Evolutionary conservation across 2,329 filamentous ascomycete species (phyloP).

Genomic region (Blastomyces parvus): DNA sequence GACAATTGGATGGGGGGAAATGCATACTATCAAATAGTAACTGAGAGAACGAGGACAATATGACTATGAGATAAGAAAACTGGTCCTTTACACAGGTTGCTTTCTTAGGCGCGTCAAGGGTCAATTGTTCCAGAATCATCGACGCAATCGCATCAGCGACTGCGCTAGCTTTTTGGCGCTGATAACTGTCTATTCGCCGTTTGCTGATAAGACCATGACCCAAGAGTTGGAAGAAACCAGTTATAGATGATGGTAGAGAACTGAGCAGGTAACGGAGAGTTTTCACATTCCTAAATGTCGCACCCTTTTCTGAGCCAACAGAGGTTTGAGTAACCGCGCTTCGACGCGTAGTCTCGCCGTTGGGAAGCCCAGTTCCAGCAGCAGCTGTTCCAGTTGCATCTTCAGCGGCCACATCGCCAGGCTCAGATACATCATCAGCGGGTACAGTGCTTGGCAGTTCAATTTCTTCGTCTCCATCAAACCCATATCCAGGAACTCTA

Average conservation of each 20-base stretch:
- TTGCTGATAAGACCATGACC: conserved; percentile 72
- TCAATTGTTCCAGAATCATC: conserved; percentile 59
- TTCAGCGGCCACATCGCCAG: conserved; percentile 15
- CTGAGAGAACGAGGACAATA: conserved; percentile 67
- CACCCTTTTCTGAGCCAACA: conserved; percentile 21
- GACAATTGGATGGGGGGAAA: conserved; percentile 12
- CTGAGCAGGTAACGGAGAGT: conserved; percentile 67
- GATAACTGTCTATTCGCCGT: conserved; percentile 57
- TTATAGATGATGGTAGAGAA: conserved; percentile 68
- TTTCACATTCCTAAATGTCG: conserved; percentile 64
- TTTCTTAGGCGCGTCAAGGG: conserved; percentile 40
- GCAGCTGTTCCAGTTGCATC: conserved; percentile 10
- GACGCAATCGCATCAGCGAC: conserved; percentile 62
- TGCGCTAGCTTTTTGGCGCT: conserved; percentile 51
- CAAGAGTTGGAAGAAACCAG: conserved; percentile 74
- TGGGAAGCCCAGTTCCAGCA: conserved; percentile 11
- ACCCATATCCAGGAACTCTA: conserved; percentile 32
- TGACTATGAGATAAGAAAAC: conserved; percentile 72
- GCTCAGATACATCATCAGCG: conserved; percentile 17
- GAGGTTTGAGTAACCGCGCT: conserved; percentile 14
- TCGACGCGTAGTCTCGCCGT: conserved; percentile 18
- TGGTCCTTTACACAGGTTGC: conserved; percentile 43
- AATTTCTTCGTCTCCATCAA: conserved; percentile 35
- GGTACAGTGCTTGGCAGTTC: conserved; percentile 21
- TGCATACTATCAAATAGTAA: conserved; percentile 62